Percentiles rank a stretch among this genome's conserved stretches.
Evolutionary conservation across 2,329 filamentous ascomycete genomes (phyloP).

Genomic region (Elsinoe australis): DNA sequence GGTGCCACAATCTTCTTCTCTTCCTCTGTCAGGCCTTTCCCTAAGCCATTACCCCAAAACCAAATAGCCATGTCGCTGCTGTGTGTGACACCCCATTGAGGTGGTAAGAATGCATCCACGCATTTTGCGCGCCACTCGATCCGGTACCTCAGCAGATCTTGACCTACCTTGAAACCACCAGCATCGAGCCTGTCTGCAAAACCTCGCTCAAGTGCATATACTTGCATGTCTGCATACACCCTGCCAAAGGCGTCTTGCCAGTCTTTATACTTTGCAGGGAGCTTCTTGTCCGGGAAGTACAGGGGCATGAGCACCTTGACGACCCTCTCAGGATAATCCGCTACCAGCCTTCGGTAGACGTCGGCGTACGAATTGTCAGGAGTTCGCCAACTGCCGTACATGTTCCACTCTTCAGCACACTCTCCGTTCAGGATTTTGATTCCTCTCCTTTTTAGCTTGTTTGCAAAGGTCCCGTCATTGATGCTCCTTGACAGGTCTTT

Average conservation of each 20-base stretch:
- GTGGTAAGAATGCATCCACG: slow-evolving; percentile 37
- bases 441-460: slow-evolving; percentile 37
- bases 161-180: slow-evolving; percentile 35
- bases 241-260: slow-evolving; percentile 49
- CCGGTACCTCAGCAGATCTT: slow-evolving; percentile 45
- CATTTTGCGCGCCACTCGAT: slow-evolving; percentile 48
- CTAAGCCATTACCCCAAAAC: slow-evolving; percentile 47
- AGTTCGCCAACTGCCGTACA: slow-evolving; percentile 46
- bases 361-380: slow-evolving; percentile 38
- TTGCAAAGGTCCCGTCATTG: slow-evolving; percentile 43
- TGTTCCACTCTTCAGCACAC: slow-evolving; percentile 46
- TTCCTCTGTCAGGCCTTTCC: slow-evolving; percentile 30
- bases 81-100: slow-evolving; percentile 48
- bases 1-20: slow-evolving; percentile 40
- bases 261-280: slow-evolving; percentile 36
- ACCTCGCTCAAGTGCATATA: slow-evolving; percentile 47
- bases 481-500: slow-evolving; percentile 40
- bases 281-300: slow-evolving; percentile 19
- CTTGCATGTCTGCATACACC: slow-evolving; percentile 51
- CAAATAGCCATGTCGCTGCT: slow-evolving; percentile 48
- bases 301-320: slow-evolving; percentile 37
- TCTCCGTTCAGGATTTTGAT: slow-evolving; percentile 48
- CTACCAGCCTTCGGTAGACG: slow-evolving; percentile 42
- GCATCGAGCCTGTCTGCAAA: slow-evolving; percentile 40
- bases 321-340: slow-evolving; percentile 44